A percentile compares a stretch with the other conserved stretches of the same genome.
Conservation (phyloP, 2,329 filamentous ascomycete genomes). For the Ambrosiella xylebori region DNA sequence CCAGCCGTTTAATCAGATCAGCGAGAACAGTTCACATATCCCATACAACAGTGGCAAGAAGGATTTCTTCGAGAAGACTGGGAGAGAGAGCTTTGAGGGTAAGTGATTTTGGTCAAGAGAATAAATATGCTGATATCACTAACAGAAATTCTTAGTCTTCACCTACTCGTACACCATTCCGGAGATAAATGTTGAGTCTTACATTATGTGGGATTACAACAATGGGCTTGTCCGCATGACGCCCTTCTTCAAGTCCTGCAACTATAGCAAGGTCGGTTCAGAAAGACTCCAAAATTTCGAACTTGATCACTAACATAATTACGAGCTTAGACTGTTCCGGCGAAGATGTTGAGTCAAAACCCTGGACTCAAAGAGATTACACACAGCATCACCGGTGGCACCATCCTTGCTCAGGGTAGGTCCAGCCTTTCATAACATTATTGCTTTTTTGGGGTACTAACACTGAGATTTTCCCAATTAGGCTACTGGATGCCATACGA, state of each 20-base stretch:
- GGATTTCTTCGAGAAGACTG: slow-evolving; percentile 69
- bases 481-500: slow-evolving; percentile 94
- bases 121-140: neutral
- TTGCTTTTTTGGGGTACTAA: slow-evolving; percentile 5
- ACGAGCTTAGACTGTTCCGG: slow-evolving; percentile 56
- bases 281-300: too few species aligned
- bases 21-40: slow-evolving; percentile 53
- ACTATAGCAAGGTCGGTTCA: slow-evolving; percentile 66
- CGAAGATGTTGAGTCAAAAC: slow-evolving; percentile 64
- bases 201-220: slow-evolving; percentile 95
- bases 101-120: slow-evolving; percentile 16
- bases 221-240: slow-evolving; percentile 86
- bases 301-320: too few species aligned
- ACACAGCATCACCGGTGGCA: slow-evolving; percentile 86
- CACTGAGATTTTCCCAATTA: slow-evolving; percentile 23
- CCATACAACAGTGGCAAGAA: slow-evolving; percentile 94
- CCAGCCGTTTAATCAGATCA: slow-evolving; percentile 45
- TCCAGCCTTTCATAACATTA: slow-evolving; percentile 12
- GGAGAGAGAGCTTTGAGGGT: slow-evolving; percentile 80
- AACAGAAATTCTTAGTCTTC: slow-evolving; percentile 39
- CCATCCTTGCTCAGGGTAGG: slow-evolving; percentile 74
- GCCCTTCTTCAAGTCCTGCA: slow-evolving; percentile 80
- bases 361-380: slow-evolving; percentile 74
- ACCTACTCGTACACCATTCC: slow-evolving; percentile 67
- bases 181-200: slow-evolving; percentile 47